Base-by-base conservation (phyloP, 2,329 filamentous ascomycete species). In the Phialophora tarda region DNA sequence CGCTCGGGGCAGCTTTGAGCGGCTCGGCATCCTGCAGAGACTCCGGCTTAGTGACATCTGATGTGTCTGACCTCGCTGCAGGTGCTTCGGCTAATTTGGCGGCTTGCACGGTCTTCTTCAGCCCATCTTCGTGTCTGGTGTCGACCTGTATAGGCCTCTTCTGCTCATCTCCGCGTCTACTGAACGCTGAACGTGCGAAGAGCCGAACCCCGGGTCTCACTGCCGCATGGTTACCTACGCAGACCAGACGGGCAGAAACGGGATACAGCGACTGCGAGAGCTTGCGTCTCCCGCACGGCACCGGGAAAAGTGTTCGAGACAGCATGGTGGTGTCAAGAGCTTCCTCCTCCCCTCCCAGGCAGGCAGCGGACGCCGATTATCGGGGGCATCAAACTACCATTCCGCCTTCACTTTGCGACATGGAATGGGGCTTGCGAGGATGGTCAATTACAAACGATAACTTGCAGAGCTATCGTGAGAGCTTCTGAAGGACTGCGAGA, bases 1-100 rank as follows among this genome's bases (percentile, higher is more conserved):
- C 58, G 56, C 75, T 74, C 32, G 72, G 73, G 67, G 73, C 73
- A 23, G 66, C 70, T 51, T 63, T 64, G 28, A 55, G 28, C 12
- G 71, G 59, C 26, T 67, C 51, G 10, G 66, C 47, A 54, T 69
- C 69, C 60, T 67, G 61, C 8, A 67, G 50, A 17, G 69, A 65
- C 55, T 73, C 72, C 30, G 71, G 69, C 34, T 67, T 70, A 10
- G 64, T 55, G 17, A 65, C 58, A 32, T 72, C 69, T 17, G 65
- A 28, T 8, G 32, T 47, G 28, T 69, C 65, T 17, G 65, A 6
- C 38, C 65, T 67, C 23, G 51, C 63, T 23, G 65, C 59, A 11
- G 56, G 61, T 57, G 47, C 62, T 38, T 70, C 68, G 7, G 64
- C 62, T 17, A 65, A 34, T 47, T 66, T 65, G 24, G 56, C 53